Percentiles rank a stretch among this genome's conserved stretches.
Conservation (phyloP, 2,329 filamentous ascomycete genomes). For the Talaromyces islandicus region DNA sequence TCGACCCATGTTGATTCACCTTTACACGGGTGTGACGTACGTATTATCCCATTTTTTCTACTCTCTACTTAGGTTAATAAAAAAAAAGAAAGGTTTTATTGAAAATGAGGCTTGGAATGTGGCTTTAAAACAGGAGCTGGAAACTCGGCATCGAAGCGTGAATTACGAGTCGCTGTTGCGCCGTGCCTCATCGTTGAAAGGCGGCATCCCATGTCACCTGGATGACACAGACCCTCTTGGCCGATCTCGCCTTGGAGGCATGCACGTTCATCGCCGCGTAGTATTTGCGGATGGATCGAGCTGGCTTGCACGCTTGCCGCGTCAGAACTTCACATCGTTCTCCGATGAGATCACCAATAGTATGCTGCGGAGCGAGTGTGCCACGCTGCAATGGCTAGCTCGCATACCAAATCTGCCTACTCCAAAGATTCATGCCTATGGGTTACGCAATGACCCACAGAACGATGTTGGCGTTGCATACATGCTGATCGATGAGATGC, state of each 20-base stretch:
- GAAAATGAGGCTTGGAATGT: slow-evolving; percentile 4
- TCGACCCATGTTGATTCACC: slow-evolving; percentile 3
- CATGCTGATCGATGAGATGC: slow-evolving; percentile 20
- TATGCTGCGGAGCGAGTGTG: slow-evolving; percentile 6
- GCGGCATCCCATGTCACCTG: slow-evolving; percentile 5
- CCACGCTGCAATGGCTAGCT: slow-evolving; percentile 12
- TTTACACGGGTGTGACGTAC: slow-evolving; percentile 3
- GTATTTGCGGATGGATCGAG: slow-evolving; percentile 2
- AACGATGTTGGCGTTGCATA: slow-evolving; percentile 21
- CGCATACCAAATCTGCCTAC: slow-evolving; percentile 19
- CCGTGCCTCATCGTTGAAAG: background rate
- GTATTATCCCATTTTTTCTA: background rate
- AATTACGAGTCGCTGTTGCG: slow-evolving; percentile 2
- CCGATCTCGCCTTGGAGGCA: slow-evolving; percentile 4
- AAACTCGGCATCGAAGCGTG: background rate
- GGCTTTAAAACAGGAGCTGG: slow-evolving; percentile 2
- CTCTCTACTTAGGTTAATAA: background rate
- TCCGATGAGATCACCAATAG: slow-evolving; percentile 4
- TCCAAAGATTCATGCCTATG: slow-evolving; percentile 17
- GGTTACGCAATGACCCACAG: slow-evolving; percentile 15
- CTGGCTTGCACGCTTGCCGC: slow-evolving; percentile 6
- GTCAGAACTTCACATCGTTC: slow-evolving; percentile 5
- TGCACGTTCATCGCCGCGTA: slow-evolving; percentile 8
- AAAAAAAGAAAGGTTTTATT: background rate
- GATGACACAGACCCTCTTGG: slow-evolving; percentile 6